Base-by-base conservation (phyloP, 2,329 filamentous ascomycete species). In the Fusarium penzigii region DNA sequence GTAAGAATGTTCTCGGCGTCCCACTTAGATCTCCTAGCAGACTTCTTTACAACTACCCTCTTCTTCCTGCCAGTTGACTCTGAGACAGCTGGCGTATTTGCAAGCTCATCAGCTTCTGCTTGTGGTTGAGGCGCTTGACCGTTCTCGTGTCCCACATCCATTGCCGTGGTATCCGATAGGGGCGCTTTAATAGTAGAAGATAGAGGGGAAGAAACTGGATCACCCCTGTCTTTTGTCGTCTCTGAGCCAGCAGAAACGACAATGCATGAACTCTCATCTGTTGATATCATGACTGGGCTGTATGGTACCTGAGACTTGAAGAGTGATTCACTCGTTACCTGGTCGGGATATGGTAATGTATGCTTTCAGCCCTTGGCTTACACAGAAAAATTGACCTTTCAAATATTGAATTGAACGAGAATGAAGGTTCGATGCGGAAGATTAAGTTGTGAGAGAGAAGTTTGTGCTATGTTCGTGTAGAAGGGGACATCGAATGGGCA, bases 11-110 rank as follows among this genome's bases (percentile, higher is more conserved):
- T 69, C 13, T 72, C 68, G 4, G 66, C 56, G 20, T 66, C 65
- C 72, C 72, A 75, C 57, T 68, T 72, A 1, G 66, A 63, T 51
- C 68, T 74, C 48, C 62, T 65, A 7, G 51, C 45, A 3, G 52
- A n/a, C 17, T 59, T 63, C 34, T 56, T 67, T 10, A 63, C 55
- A 3, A 62, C 51, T 1, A 64, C 41, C 46, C 48, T 64, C 50
- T 55, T 63, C 53, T 53, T 59, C 14, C 43, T 76, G 50, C 51
- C 48, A 29, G 43, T 55, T 17, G 43, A 43, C n/a, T 44, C 51
- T 6, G 47, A 29, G 9, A 16, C n/a, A 12, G n/a, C 39, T 20
- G 49, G 40, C 13, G 34, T 16, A 17, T 39, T 44, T n/a, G 53
- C 6, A 11, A 46, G 42, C 14, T 42, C 49, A 10, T 57, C 52